These are phyloP conservation scores for Cyclotella distinguenda DNA, from an alignment of 108 stramenopile genomes.

Conservation along the genomic window DNA sequence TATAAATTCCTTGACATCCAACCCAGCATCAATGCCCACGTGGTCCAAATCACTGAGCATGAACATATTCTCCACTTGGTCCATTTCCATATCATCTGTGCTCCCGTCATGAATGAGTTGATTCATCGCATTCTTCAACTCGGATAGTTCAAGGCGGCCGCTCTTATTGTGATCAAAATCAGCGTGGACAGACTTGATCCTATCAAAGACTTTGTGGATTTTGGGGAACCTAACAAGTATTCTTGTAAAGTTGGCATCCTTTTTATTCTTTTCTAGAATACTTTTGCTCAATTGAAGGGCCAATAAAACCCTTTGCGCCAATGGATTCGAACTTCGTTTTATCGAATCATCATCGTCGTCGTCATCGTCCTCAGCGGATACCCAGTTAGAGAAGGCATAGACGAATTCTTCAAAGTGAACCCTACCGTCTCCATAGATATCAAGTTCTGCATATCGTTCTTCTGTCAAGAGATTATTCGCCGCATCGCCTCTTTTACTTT, in stretches of 20 bases:
- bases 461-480: constrained; percentile 39
- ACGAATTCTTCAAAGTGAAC: constrained; percentile 51
- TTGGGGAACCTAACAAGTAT: constrained; percentile 51
- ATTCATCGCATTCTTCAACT: constrained; percentile 42
- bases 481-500: constrained; percentile 44
- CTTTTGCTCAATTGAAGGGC: constrained; percentile 48
- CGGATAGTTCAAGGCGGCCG: constrained; percentile 31
- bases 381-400: constrained; percentile 48
- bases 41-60: constrained; percentile 49
- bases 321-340: constrained; percentile 35
- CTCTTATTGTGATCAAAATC: constrained; percentile 29
- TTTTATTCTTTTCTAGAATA: constrained; percentile 36
- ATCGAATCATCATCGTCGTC: constrained; percentile 19
- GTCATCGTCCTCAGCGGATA: constrained; percentile 36
- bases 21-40: constrained; percentile 32
- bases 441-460: constrained; percentile 43
- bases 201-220: constrained; percentile 49
- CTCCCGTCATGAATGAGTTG: constrained; percentile 28
- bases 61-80: constrained; percentile 46
- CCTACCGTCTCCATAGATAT: constrained; percentile 37
- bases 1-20: constrained; percentile 49
- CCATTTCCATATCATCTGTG: constrained; percentile 15
- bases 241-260: constrained; percentile 43
- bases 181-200: constrained; percentile 33
- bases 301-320: constrained; percentile 31